Base-by-base conservation (phyloP, 805 yeast species). In the Cyberlindnera nakhonratchasimensis region DNA sequence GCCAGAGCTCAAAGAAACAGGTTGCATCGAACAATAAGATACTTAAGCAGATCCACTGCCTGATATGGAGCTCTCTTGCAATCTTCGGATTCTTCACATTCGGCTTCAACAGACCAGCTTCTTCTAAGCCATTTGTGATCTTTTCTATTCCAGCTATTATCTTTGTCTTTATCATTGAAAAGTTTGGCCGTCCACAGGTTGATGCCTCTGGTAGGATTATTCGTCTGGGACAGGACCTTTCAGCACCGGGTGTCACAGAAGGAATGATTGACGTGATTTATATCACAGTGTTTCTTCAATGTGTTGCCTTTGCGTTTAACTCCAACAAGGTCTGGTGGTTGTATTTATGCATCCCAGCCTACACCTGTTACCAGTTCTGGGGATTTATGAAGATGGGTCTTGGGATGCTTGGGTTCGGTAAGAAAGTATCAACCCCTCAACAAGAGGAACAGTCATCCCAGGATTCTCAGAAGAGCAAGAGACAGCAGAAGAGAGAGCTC, bases 241-340 rank as follows among this genome's bases (percentile, higher is more conserved):
- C 58, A 25, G 74, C 71, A 20, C 66, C 65, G 11, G 81, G 81
- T 0, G 56, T 77, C 11, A 70, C 68, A 28, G 82, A 77, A 55
- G 76, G 75, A 55, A 58, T 77, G 58, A 75, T 77, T 48, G 85
- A 79, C 53, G 50, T 74, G 28, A 62, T 78, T 32, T 79, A 79
- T 55, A 47, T 77, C 37, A 75, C 82, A 7, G 62, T 77, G 59
- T 46, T 70, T n/a, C 64, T 75, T 20, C 73, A 77, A 45, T 32
- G 71, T 1, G 64, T 77, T 14, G 65, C 67, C 57, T 52, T 73
- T 10, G 12, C 72, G 3, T 66, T 74, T 45, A 74, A 75, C 24
- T 60, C 75, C 12, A 70, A 67, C 47, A 67, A 67, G 25, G 40
- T 52, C 9, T 78, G 78, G 78, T 73, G 67, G 58, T 42, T 73